phyloP scores from a whole-genome alignment of 805 yeast genomes.

The Suhomyces pyralidae region DNA sequence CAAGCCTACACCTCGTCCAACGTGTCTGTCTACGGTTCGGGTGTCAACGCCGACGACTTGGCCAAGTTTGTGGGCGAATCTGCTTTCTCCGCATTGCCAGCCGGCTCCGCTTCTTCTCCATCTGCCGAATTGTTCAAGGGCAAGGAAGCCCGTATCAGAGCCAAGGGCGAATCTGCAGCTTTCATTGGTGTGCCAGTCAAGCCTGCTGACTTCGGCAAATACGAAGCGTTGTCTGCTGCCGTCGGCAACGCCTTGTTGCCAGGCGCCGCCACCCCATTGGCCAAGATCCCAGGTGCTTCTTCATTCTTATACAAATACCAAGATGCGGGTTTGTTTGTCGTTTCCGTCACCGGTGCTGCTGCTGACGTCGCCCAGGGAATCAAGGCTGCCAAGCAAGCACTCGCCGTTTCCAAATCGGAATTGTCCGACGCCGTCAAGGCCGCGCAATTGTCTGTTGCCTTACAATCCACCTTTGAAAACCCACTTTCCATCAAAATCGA shows the following conservation, averaged over 20 bases:
- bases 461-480: slow-evolving; percentile 35
- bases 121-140: slow-evolving; percentile 53
- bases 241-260: slow-evolving; percentile 59
- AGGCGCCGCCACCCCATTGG: slow-evolving; percentile 50
- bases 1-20: slow-evolving; percentile 67
- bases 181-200: slow-evolving; percentile 79
- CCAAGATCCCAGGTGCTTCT: slow-evolving; percentile 46
- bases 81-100: slow-evolving; percentile 58
- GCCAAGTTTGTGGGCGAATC: slow-evolving; percentile 63
- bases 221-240: slow-evolving; percentile 68
- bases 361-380: slow-evolving; percentile 58
- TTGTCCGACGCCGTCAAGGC: slow-evolving; percentile 53
- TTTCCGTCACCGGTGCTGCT: slow-evolving; percentile 58
- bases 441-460: slow-evolving; percentile 42
- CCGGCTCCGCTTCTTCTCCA: slow-evolving; percentile 48
- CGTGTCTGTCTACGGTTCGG: slow-evolving; percentile 68
- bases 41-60: slow-evolving; percentile 72
- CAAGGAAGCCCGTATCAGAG: slow-evolving; percentile 65
- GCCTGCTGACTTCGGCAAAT: slow-evolving; percentile 59
- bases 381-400: slow-evolving; percentile 51
- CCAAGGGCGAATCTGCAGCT: slow-evolving; percentile 64
- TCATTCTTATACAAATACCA: slow-evolving; percentile 62
- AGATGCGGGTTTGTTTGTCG: slow-evolving; percentile 78
- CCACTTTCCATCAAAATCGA: slow-evolving; percentile 30
- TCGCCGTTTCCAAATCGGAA: slow-evolving; percentile 41